Percentiles rank a stretch among this genome's conserved stretches.
phyloP scores from a whole-genome alignment of 768 basidiomycete species.

The Auriscalpium microsporum region DNA sequence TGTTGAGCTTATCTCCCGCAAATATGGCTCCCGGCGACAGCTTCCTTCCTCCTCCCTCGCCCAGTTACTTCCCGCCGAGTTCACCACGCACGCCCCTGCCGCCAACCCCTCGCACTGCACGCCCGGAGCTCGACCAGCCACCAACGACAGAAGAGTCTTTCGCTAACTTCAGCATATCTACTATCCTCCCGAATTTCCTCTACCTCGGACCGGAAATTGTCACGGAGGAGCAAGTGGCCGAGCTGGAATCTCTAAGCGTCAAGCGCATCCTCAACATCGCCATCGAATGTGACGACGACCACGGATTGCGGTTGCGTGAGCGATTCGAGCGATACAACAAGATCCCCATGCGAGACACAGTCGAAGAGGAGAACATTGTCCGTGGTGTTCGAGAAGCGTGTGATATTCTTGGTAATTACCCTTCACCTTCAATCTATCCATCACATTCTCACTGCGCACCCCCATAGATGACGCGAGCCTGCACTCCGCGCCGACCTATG shows the following conservation, averaged over 20 bases:
- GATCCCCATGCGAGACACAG: conserved; percentile 91
- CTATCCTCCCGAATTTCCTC: conserved; percentile 85
- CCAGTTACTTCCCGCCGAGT: conserved; percentile 19
- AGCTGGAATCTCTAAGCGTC: conserved; percentile 68
- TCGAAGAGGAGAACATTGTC: conserved; percentile 87
- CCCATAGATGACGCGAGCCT: conserved; percentile 79
- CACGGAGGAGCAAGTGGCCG: conserved; percentile 61
- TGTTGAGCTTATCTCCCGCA: conserved; percentile 27
- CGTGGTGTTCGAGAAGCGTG: conserved; percentile 79
- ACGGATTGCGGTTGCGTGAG: conserved; percentile 55
- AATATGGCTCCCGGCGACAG: conserved; percentile 30
- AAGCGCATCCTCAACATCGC: conserved; percentile 89
- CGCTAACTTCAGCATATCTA: conserved; percentile 73
- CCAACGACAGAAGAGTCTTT: conserved; percentile 53
- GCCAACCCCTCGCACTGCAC: conserved; percentile 56
- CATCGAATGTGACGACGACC: conserved; percentile 81
- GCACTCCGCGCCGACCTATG: conserved; percentile 84
- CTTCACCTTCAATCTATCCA: neutral
- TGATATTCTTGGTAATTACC: conserved; percentile 68
- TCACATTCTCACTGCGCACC: neutral
- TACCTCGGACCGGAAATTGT: conserved; percentile 88
- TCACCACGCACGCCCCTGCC: conserved; percentile 35
- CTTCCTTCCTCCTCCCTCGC: conserved; percentile 24
- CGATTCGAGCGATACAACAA: conserved; percentile 78
- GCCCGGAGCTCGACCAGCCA: conserved; percentile 51